phyloP scores from a whole-genome alignment of 345 rosid genomes.

The Bruguiera parviflora region DNA sequence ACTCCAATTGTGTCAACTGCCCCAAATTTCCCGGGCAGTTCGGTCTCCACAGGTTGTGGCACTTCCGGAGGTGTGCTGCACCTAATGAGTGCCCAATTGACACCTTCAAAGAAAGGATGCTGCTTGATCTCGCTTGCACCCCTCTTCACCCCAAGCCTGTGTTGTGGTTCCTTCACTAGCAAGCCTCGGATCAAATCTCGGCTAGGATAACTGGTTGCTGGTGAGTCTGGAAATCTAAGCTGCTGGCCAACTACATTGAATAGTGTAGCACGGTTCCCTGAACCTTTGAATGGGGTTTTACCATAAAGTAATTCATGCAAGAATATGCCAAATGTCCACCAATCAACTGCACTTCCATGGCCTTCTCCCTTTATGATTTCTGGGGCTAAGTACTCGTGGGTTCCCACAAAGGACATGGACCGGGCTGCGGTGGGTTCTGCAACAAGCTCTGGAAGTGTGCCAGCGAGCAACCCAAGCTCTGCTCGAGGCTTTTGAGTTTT shows the following conservation, averaged over 20 bases:
- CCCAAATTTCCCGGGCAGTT: constrained; percentile 60
- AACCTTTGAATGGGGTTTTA: constrained; percentile 91
- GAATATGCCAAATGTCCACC: constrained; percentile 99
- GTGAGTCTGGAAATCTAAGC: constrained; percentile 81
- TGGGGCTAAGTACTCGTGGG: constrained; percentile 96
- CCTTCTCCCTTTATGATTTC: constrained; percentile 97
- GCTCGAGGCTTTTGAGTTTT: constrained; percentile 50
- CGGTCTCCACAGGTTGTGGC: constrained; percentile 71
- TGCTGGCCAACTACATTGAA: constrained; percentile 96
- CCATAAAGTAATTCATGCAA: constrained; percentile 83
- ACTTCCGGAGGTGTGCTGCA: constrained; percentile 98
- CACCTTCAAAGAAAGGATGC: constrained; percentile 94
- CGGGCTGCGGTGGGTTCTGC: constrained; percentile 95
- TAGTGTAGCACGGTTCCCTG: constrained; percentile 88
- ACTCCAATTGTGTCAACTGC: constrained; percentile 60
- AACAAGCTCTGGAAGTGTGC: constrained; percentile 76
- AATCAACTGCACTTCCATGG: constrained; percentile 96
- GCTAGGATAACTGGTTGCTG: constrained; percentile 79
- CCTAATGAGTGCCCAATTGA: constrained; percentile 95
- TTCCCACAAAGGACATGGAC: constrained; percentile 98
- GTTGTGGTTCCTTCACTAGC: constrained; percentile 90
- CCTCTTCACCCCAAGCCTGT: constrained; percentile 86
- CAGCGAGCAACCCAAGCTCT: constrained; percentile 45
- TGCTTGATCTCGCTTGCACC: constrained; percentile 99
- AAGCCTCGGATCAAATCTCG: constrained; percentile 80